These are phyloP conservation scores for Tephrocybe rancida DNA, from an alignment of 768 basidiomycete species.

Conservation along the genomic window DNA sequence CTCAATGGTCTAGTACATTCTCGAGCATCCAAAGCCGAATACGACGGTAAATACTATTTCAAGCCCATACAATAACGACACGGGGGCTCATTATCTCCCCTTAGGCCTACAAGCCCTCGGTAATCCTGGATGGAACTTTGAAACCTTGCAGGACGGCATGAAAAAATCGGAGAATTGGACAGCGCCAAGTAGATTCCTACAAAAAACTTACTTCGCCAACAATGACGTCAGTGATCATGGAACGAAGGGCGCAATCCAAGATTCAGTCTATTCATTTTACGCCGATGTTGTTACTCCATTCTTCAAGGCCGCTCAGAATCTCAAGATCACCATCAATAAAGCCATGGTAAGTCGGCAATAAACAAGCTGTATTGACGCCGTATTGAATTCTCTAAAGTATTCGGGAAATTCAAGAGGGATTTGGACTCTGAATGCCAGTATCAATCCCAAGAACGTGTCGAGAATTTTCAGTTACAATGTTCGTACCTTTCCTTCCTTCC, in stretches of 20 bases:
- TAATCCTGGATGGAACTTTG: conserved; percentile 10
- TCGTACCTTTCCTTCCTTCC: not conserved
- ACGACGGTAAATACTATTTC: conserved; percentile 2
- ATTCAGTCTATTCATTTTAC: conserved; percentile 5
- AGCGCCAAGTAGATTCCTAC: not conserved
- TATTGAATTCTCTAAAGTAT: not conserved
- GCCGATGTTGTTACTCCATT: conserved; percentile 3
- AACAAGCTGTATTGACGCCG: not conserved
- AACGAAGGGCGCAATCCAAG: not conserved
- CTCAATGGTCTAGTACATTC: conserved; percentile 12
- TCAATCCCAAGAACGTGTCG: conserved; percentile 6
- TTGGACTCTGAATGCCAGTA: conserved; percentile 6
- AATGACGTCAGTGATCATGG: conserved; percentile 4
- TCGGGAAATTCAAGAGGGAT: not conserved
- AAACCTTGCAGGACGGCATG: not conserved
- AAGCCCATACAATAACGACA: not conserved
- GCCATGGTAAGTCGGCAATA: conserved; percentile 1
- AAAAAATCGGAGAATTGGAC: conserved; percentile 10
- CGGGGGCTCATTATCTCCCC: not conserved
- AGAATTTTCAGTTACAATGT: conserved; percentile 5
- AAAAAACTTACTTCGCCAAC: conserved; percentile 1
- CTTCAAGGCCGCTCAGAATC: not conserved
- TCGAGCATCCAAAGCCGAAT: conserved; percentile 12
- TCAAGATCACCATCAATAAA: conserved; percentile 1
- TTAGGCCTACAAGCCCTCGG: conserved; percentile 5